These are phyloP conservation scores for Eimeria mitis DNA, from an alignment of 169 alveolate species.

Conservation along the genomic window DNA sequence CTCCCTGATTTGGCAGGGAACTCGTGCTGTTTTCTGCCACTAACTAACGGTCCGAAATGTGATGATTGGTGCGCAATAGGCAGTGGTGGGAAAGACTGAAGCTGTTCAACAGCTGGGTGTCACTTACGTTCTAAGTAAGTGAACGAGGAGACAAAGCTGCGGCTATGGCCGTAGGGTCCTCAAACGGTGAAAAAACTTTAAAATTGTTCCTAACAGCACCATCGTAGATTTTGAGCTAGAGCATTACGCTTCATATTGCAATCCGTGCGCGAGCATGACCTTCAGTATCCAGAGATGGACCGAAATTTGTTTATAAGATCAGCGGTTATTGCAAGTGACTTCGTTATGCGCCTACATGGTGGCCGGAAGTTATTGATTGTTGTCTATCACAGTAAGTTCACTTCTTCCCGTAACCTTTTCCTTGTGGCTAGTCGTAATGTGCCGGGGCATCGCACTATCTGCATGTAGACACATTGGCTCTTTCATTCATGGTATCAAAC, in stretches of 20 bases:
- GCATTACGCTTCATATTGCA: not conserved
- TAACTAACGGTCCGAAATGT: not conserved
- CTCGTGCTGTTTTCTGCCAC: not conserved
- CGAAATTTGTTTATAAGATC: no score
- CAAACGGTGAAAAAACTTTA: not conserved
- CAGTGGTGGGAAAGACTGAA: not conserved
- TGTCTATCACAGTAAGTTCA: not conserved
- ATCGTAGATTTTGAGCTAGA: no score
- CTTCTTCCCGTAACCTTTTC: not conserved
- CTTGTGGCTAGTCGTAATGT: not conserved
- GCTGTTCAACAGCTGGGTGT: not conserved
- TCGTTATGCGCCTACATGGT: not conserved
- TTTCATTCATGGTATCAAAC: not conserved
- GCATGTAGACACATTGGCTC: not conserved
- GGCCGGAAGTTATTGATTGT: not conserved
- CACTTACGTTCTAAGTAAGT: not conserved
- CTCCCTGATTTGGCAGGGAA: not conserved
- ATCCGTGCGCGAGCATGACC: not conserved
- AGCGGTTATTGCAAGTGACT: no score
- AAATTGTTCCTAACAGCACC: not conserved
- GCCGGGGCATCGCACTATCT: not conserved
- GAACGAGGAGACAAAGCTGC: not conserved
- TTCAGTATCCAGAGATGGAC: not conserved
- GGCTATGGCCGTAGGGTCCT: not conserved
- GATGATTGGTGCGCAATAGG: not conserved